These are phyloP conservation scores for Mycena olivaceomarginata DNA, from an alignment of 768 basidiomycete species.

Conservation along the genomic window DNA sequence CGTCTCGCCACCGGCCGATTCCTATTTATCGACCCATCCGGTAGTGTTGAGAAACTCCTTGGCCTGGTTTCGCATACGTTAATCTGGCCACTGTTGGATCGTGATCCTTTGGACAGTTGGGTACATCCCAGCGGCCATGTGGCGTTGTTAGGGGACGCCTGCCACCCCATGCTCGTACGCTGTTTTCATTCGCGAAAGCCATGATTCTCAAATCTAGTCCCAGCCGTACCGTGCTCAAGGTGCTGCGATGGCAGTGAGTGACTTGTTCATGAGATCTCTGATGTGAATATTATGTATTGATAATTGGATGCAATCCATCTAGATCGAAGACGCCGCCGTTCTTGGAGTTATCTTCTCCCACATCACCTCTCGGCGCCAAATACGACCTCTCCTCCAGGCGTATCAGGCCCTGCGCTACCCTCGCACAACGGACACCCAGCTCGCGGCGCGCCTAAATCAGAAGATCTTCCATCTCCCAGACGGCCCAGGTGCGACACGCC, in stretches of 20 bases:
- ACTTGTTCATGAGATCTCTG: constrained; percentile 11
- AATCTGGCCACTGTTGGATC: constrained; percentile 70
- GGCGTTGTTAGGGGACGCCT: constrained; percentile 72
- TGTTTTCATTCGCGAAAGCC: not conserved
- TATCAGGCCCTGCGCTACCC: constrained; percentile 74
- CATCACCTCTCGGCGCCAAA: constrained; percentile 64
- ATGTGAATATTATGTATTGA: too few species aligned
- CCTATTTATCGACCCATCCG: not conserved
- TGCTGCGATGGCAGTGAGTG: constrained; percentile 69
- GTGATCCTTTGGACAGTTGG: constrained; percentile 69
- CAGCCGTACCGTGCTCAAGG: constrained; percentile 76
- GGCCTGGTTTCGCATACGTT: constrained; percentile 64
- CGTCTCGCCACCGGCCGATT: not conserved
- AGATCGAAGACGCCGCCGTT: constrained; percentile 70
- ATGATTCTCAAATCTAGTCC: not conserved
- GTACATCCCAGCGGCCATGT: constrained; percentile 65
- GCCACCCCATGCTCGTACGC: constrained; percentile 72
- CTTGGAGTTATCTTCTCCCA: constrained; percentile 72
- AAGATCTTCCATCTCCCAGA: constrained; percentile 75
- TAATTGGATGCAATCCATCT: not conserved
- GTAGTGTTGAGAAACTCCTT: constrained; percentile 67
- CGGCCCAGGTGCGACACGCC: constrained; percentile 61
- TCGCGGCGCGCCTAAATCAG: constrained; percentile 70
- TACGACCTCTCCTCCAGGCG: constrained; percentile 67
- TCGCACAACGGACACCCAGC: constrained; percentile 71